A percentile compares a stretch with the other conserved stretches of the same genome.
Evolutionary conservation across 805 yeast species (phyloP).

Genomic region (Cyberlindnera subsufficiens): DNA sequence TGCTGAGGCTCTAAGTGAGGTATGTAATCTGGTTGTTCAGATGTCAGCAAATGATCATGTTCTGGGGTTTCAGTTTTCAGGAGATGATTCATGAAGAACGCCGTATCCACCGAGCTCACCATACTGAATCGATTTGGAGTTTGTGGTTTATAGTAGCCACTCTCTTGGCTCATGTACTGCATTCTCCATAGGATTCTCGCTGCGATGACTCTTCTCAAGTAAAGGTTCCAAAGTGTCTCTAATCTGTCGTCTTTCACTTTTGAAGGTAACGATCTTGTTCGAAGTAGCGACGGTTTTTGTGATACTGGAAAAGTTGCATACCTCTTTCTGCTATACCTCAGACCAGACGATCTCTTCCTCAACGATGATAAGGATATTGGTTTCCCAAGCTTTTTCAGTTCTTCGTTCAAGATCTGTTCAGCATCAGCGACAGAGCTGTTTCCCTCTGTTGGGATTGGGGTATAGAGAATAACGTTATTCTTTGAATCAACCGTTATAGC

Average conservation of each 20-base stretch:
- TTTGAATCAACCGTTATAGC: conserved; percentile 21
- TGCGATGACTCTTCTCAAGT: conserved; percentile 26
- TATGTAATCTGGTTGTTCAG: not conserved
- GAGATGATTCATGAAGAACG: conserved; percentile 13
- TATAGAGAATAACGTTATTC: conserved; percentile 21
- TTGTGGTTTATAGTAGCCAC: conserved; percentile 1
- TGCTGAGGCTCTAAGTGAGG: not conserved
- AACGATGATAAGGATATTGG: conserved; percentile 5
- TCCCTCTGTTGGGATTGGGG: conserved; percentile 17
- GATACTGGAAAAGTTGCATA: not conserved
- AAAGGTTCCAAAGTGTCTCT: conserved; percentile 27
- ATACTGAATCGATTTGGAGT: conserved; percentile 7
- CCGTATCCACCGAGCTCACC: conserved; percentile 20
- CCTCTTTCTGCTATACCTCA: not conserved
- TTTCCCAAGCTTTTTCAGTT: conserved; percentile 15
- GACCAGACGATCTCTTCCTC: not conserved
- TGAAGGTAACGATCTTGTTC: conserved; percentile 21
- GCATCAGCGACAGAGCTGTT: conserved; percentile 19
- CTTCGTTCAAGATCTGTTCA: conserved; percentile 17
- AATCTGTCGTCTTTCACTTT: conserved; percentile 9
- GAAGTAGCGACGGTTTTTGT: conserved; percentile 1
- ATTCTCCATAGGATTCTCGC: conserved; percentile 28
- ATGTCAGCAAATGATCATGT: not conserved
- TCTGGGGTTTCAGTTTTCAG: conserved; percentile 5
- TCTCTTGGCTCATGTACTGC: conserved; percentile 7